A percentile compares a stretch with the other conserved stretches of the same genome.
phyloP scores from a whole-genome alignment of 345 rosid species.

The Eucalyptus coolabah region DNA sequence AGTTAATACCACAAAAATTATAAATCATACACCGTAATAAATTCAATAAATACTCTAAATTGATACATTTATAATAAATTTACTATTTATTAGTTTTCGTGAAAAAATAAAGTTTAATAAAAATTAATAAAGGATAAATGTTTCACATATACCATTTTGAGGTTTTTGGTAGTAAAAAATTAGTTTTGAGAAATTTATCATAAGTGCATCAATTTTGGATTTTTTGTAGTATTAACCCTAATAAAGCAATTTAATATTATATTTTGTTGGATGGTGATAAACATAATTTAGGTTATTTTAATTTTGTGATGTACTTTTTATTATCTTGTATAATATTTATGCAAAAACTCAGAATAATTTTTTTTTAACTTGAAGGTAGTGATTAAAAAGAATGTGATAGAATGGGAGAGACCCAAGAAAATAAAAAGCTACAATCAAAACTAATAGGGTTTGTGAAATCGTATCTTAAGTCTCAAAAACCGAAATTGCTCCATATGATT shows the following conservation, averaged over 20 bases:
- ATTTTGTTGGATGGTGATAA: not conserved
- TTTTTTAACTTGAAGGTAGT: not conserved
- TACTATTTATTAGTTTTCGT: rapidly evolving
- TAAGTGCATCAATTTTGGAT: too few relatives aligned
- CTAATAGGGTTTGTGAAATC: not conserved
- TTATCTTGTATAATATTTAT: not conserved
- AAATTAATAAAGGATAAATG: too few relatives aligned
- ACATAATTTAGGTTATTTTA: not conserved
- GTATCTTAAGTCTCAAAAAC: not conserved
- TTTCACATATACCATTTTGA: rapidly evolving
- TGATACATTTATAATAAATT: rapidly evolving
- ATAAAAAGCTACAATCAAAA: not conserved
- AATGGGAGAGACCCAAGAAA: not conserved
- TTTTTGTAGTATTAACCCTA: too few relatives aligned
- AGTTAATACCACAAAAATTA: too few relatives aligned
- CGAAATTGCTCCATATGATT: not conserved
- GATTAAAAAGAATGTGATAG: not conserved
- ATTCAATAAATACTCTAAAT: too few relatives aligned
- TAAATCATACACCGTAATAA: too few relatives aligned
- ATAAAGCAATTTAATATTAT: not conserved
- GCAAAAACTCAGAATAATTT: not conserved
- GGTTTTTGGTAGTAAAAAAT: too few relatives aligned
- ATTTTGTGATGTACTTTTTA: not conserved
- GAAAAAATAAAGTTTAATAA: too few relatives aligned
- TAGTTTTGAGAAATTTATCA: too few relatives aligned